Base-by-base conservation (phyloP, 2,329 filamentous ascomycete genomes). In the Microsporum canis region DNA sequence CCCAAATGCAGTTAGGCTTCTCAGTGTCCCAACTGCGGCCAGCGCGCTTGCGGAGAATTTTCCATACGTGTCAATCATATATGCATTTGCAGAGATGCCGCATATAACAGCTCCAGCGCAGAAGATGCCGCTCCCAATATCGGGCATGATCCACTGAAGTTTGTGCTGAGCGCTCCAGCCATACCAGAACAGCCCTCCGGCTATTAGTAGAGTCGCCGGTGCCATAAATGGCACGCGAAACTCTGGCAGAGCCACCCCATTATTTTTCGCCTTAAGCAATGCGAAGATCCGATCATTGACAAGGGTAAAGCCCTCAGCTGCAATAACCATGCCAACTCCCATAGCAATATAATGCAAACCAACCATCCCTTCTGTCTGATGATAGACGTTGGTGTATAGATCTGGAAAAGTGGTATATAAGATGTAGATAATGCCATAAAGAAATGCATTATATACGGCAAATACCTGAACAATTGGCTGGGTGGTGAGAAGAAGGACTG, bases 381-480 rank as follows among this genome's bases (percentile, higher is more conserved):
- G 6, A 5, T 43, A 43, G 14, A 43, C 7, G 3, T 43, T 43
- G 39, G 39, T 17, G 6, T 43, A 43, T 43, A 43, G 39, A 43
- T 43, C 39, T 5, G 39, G 39, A 17, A 43, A 17, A 5, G 39
- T 43, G 3, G 39, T 43, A 45, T 63, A 66, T 34, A 84, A 77
- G 27, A 88, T 79, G 61, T 87, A 88, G 68, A 87, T 80, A 0
- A 85, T 69, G 0, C 85, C 84, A 64, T 85, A 87, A 14, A 82
- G 72, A 64, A 83, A 82, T 0, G 80, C 84, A 65, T 80, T 79
- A 65, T 84, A 81, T 7, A 80, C 49, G 0, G 82, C 77, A 0
- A 82, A 69, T 29, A 80, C 75, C 66, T 84, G 82, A 31, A 87
- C 78, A 62, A 85, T 84, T 8, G 83, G 81, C 59, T 87, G 83